Evolutionary conservation across 1,139 yeast genomes (phyloP).

Genomic region (Sugiyamaella xylanicola): DNA sequence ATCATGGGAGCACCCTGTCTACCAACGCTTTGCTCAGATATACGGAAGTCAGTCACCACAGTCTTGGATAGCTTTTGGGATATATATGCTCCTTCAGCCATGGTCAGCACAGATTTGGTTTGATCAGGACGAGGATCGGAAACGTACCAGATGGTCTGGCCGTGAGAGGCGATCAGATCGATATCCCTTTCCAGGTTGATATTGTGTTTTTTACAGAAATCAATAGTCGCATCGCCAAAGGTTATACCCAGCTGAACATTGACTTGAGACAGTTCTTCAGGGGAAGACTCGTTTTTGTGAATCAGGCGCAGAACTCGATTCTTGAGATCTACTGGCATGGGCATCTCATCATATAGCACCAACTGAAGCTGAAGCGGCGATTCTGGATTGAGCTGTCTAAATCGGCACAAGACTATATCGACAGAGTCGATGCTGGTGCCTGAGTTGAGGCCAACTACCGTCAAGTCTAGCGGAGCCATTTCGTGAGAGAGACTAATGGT

Average conservation of each 20-base stretch:
- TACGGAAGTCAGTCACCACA: constrained; percentile 29
- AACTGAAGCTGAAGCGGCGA: constrained; percentile 22
- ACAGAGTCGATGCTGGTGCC: constrained; percentile 30
- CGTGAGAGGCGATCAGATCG: constrained; percentile 30
- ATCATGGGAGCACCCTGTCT: constrained; percentile 32
- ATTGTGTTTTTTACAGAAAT: constrained; percentile 24
- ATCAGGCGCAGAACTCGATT: constrained; percentile 25
- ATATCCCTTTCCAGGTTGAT: constrained; percentile 19
- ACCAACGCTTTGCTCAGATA: constrained; percentile 31
- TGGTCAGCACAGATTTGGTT: constrained; percentile 27
- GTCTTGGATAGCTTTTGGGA: constrained; percentile 26
- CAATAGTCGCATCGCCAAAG: constrained; percentile 28
- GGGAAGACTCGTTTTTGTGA: constrained; percentile 27
- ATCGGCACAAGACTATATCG: constrained; percentile 26
- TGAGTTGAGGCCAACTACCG: constrained; percentile 29
- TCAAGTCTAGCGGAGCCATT: constrained; percentile 14
- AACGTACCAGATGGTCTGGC: constrained; percentile 32
- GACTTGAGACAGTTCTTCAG: constrained; percentile 28
- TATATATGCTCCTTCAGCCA: constrained; percentile 30
- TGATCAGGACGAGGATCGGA: constrained; percentile 28
- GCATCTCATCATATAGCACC: constrained; percentile 24
- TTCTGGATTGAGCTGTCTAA: constrained; percentile 22
- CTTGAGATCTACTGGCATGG: constrained; percentile 24
- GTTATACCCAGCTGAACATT: constrained; percentile 27
- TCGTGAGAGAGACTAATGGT: background rate